phyloP scores from a whole-genome alignment of 2,329 filamentous ascomycete species.

The Mycosphaerelloides madeirae region DNA sequence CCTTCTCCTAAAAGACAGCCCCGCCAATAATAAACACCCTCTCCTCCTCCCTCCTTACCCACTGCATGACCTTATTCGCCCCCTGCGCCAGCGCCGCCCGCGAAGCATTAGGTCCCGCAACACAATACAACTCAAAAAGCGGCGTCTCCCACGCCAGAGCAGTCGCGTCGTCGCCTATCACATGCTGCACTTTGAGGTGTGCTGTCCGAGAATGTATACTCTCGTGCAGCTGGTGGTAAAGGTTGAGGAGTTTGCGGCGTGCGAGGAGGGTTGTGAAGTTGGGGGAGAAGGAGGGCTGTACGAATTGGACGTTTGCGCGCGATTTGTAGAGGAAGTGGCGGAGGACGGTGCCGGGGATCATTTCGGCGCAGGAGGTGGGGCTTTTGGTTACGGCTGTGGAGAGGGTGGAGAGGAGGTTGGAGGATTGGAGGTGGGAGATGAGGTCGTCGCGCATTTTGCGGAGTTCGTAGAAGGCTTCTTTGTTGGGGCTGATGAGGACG shows the following conservation, averaged over 20 bases:
- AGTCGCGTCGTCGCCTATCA: slow-evolving; percentile 67
- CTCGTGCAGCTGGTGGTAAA: slow-evolving; percentile 81
- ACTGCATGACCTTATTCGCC: slow-evolving; percentile 84
- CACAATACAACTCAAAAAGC: slow-evolving; percentile 87
- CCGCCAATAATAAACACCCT: slow-evolving; percentile 94
- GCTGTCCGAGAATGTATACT: slow-evolving; percentile 79
- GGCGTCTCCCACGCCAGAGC: slow-evolving; percentile 88
- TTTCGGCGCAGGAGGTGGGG: slow-evolving; percentile 65
- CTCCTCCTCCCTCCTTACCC: slow-evolving; percentile 88
- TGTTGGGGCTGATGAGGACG: slow-evolving; percentile 85
- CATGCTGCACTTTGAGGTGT: slow-evolving; percentile 81
- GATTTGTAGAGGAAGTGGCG: slow-evolving; percentile 97
- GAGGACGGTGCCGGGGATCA: slow-evolving; percentile 73
- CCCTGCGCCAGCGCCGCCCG: slow-evolving; percentile 69
- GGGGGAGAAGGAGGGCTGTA: slow-evolving; percentile 75
- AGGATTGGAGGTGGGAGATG: slow-evolving; percentile 68
- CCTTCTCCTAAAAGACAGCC: slow-evolving; percentile 59
- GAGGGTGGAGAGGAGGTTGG: slow-evolving; percentile 70
- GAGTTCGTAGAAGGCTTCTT: slow-evolving; percentile 88
- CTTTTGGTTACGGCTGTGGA: slow-evolving; percentile 65
- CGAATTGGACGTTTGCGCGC: slow-evolving; percentile 89
- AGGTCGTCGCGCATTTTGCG: slow-evolving; percentile 64
- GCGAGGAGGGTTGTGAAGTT: slow-evolving; percentile 51
- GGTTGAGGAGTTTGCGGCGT: slow-evolving; percentile 61
- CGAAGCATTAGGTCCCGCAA: slow-evolving; percentile 68